Evolutionary conservation across 2,329 filamentous ascomycete species (phyloP).

Genomic region (Escovopsis sp.): DNA sequence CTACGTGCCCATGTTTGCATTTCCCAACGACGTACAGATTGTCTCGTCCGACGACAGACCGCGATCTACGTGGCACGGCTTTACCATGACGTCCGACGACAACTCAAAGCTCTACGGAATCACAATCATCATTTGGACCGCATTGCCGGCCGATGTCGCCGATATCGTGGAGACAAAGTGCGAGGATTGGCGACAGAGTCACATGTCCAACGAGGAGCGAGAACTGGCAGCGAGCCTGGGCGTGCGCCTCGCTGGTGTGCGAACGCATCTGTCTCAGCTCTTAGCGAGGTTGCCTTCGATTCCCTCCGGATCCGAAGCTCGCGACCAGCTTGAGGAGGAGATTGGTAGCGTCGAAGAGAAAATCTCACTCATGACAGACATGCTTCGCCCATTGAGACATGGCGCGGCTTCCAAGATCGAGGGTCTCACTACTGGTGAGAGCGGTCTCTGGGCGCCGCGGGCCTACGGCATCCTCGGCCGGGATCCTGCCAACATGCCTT

Average conservation of each 20-base stretch:
- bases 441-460: constrained; percentile 86
- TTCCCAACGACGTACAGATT: constrained; percentile 94
- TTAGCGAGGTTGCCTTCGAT: constrained; percentile 70
- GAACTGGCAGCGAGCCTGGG: constrained; percentile 87
- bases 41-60: constrained; percentile 90
- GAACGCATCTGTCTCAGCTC: constrained; percentile 78
- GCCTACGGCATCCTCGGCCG: constrained; percentile 86
- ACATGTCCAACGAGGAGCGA: constrained; percentile 82
- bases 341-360: constrained; percentile 96
- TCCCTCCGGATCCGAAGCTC: constrained; percentile 63
- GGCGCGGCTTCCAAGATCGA: constrained; percentile 95
- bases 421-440: constrained; percentile 86
- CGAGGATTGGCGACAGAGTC: constrained; percentile 69
- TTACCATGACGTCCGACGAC: constrained; percentile 91
- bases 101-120: constrained; percentile 87
- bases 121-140: constrained; percentile 84
- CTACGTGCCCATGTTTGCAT: constrained; percentile 98
- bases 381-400: constrained; percentile 81
- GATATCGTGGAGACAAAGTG: constrained; percentile 72
- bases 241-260: constrained; percentile 71
- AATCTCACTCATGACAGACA: constrained; percentile 91
- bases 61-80: constrained; percentile 96
- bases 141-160: constrained; percentile 65
- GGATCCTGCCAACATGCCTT: constrained; percentile 68
- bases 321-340: constrained; percentile 80